Conservation (phyloP, 2,329 filamentous ascomycete species). For the Fusarium pininemorale region DNA sequence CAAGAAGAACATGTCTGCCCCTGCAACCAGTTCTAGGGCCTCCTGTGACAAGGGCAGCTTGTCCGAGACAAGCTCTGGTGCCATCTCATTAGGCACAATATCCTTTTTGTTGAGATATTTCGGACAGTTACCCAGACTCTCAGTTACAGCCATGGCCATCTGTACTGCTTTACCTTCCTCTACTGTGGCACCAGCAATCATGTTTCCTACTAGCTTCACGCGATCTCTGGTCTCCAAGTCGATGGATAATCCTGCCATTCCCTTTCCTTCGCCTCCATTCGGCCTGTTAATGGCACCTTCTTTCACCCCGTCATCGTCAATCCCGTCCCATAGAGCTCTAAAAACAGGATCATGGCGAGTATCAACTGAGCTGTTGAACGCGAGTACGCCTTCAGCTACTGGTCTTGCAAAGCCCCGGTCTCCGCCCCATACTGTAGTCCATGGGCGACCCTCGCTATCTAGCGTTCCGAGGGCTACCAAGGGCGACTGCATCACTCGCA, state of each 20-base stretch:
- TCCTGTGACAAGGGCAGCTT: slow-evolving; percentile 57
- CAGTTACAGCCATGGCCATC: slow-evolving; percentile 74
- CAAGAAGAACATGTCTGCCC: slow-evolving; percentile 81
- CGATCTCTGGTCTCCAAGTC: slow-evolving; percentile 65
- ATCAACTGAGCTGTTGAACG: slow-evolving; percentile 70
- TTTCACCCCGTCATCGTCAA: slow-evolving; percentile 52
- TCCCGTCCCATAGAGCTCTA: slow-evolving; percentile 65
- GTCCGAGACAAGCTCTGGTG: slow-evolving; percentile 59
- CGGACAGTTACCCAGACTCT: slow-evolving; percentile 83
- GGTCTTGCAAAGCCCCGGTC: slow-evolving; percentile 72
- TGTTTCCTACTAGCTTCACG: slow-evolving; percentile 76
- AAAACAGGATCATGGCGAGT: slow-evolving; percentile 74
- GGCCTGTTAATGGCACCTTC: slow-evolving; percentile 47
- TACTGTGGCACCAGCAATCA: slow-evolving; percentile 70
- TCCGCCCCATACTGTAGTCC: slow-evolving; percentile 84
- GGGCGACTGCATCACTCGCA: slow-evolving; percentile 69
- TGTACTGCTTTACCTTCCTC: slow-evolving; percentile 51
- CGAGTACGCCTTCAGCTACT: slow-evolving; percentile 70
- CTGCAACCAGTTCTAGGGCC: slow-evolving; percentile 67
- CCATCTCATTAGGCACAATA: slow-evolving; percentile 59
- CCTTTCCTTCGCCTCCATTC: slow-evolving; percentile 51
- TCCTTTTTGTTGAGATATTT: slow-evolving; percentile 85
- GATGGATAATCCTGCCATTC: slow-evolving; percentile 65
- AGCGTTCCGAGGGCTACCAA: slow-evolving; percentile 79
- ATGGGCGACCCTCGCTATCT: slow-evolving; percentile 71